These are phyloP conservation scores for Penicillium sp. DNA, from an alignment of 2,329 filamentous ascomycete genomes.

Conservation along the genomic window DNA sequence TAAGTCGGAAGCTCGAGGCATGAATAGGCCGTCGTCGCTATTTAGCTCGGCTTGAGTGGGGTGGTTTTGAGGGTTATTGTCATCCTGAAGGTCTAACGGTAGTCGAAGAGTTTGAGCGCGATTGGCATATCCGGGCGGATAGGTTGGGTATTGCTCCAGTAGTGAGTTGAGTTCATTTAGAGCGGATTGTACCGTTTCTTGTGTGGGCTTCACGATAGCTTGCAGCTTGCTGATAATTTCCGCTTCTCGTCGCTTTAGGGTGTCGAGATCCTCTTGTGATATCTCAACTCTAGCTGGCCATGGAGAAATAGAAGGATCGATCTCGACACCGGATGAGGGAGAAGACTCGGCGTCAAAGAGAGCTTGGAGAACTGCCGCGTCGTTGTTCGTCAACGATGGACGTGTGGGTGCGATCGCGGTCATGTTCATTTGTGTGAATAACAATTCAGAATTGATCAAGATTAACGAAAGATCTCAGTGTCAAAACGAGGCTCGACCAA, in stretches of 20 bases:
- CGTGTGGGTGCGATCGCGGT: slow-evolving; percentile 18
- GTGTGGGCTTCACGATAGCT: slow-evolving; percentile 13
- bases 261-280: slow-evolving; percentile 30
- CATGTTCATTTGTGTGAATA: too few relatives aligned
- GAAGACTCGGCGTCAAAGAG: slow-evolving; percentile 45
- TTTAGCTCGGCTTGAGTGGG: neutral
- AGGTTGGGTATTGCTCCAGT: slow-evolving; percentile 42
- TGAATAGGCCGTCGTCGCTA: slow-evolving; percentile 23
- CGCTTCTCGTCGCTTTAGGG: slow-evolving; percentile 38
- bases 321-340: slow-evolving; percentile 34
- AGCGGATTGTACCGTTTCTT: slow-evolving; percentile 27
- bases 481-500: too few relatives aligned
- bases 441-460: too few relatives aligned
- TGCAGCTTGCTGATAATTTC: slow-evolving; percentile 39
- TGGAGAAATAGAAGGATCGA: slow-evolving; percentile 37
- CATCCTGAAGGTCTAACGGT: slow-evolving; percentile 24
- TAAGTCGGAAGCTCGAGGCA: slow-evolving; percentile 13
- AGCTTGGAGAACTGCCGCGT: slow-evolving; percentile 43
- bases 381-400: slow-evolving; percentile 39
- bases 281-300: slow-evolving; percentile 38
- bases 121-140: slow-evolving; percentile 52
- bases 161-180: slow-evolving; percentile 40
- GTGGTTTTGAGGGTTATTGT: slow-evolving; percentile 1
- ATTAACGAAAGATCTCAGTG: too few relatives aligned
- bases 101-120: slow-evolving; percentile 48